Evolutionary conservation across 129 eudicot species (phyloP).

Genomic region (Solidago caesia): DNA sequence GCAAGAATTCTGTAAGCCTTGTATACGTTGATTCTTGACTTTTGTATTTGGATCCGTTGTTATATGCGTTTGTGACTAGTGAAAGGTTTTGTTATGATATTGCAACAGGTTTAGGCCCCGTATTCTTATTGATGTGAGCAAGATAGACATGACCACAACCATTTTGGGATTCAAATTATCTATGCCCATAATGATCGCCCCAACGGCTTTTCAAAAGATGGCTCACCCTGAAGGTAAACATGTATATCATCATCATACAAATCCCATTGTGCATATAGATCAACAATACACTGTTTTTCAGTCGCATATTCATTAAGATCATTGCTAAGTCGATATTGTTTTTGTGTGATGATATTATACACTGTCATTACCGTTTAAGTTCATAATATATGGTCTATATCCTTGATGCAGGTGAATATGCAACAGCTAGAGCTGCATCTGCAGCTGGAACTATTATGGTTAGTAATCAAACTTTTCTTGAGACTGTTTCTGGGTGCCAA

Average conservation of each 20-base stretch:
- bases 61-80: not conserved
- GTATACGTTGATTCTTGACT: not conserved
- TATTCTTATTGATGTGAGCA: conserved; percentile 76
- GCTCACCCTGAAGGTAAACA: conserved; percentile 87
- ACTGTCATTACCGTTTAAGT: not conserved
- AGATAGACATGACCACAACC: conserved; percentile 65
- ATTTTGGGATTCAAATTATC: conserved; percentile 74
- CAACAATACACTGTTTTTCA: not conserved
- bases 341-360: not conserved
- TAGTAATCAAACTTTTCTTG: conserved; percentile 5
- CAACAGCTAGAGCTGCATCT: conserved; percentile 94
- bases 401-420: conserved; percentile 66
- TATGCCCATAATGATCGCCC: conserved; percentile 88
- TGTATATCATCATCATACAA: too few species aligned
- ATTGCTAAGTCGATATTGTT: not conserved
- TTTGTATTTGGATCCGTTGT: not conserved
- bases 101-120: conserved; percentile 72
- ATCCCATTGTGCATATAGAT: too few species aligned
- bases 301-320: not conserved
- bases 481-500: not conserved
- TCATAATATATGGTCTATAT: not conserved
- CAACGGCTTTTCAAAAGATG: conserved; percentile 80
- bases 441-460: conserved; percentile 88
- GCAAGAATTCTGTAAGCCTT: conserved; percentile 64
- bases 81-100: not conserved